These are phyloP conservation scores for Cichorium intybus DNA, from an alignment of 140 eudicot genomes.

Conservation along the genomic window DNA sequence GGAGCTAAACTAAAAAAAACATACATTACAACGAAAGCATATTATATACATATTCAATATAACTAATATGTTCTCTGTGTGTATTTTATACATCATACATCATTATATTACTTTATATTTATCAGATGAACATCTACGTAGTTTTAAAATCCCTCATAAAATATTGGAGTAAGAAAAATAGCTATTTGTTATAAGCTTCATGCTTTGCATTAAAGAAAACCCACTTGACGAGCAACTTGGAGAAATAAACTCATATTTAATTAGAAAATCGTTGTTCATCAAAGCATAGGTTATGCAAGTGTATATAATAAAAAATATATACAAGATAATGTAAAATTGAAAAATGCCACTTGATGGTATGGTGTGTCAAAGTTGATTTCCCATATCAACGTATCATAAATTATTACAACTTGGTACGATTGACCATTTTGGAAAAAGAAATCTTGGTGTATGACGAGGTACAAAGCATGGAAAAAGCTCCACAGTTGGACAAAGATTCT, in stretches of 20 bases:
- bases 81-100: not conserved
- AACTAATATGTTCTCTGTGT: too few relatives aligned
- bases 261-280: not conserved
- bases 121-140: too few relatives aligned
- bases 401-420: conserved; percentile 2
- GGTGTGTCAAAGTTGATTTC: not conserved
- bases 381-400: not conserved
- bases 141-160: not conserved
- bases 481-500: not conserved
- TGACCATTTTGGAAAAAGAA: not conserved
- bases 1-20: too few relatives aligned
- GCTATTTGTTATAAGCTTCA: not conserved
- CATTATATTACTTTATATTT: not conserved
- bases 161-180: not conserved
- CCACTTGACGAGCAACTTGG: conserved; percentile 25
- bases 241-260: not conserved
- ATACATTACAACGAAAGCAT: too few relatives aligned
- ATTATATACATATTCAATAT: too few relatives aligned
- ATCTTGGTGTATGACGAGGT: not conserved
- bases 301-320: not conserved
- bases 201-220: conserved; percentile 15
- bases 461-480: not conserved
- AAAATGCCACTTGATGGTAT: conserved; percentile 15
- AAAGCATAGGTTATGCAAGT: not conserved
- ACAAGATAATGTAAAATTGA: not conserved